Evolutionary conservation across 2,329 filamentous ascomycete species (phyloP), one percentile per base, ranked within the genome.

Genomic region (Fusarium drepaniforme): DNA sequence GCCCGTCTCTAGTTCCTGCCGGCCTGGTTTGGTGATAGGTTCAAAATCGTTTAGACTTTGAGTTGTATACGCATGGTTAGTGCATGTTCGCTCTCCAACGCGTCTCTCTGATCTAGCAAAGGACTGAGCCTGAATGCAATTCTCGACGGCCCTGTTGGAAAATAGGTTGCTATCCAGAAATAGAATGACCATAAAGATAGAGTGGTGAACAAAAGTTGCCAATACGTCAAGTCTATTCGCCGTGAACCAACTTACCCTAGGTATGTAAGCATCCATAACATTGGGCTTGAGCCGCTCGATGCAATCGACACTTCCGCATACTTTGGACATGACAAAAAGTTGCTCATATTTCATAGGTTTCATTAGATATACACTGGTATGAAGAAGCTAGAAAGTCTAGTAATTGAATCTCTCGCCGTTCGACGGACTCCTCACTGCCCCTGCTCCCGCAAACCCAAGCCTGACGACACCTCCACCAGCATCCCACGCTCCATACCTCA

Each of bases 401-500:
- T 75, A 77, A 46, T 66, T 68, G 8, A 77, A 77, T 21, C 72
- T 70, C 25, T 77, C 76, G 0, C 76, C 75, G 6, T 71, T 77
- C 3, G 62, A 66, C 3, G 75, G 75, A 33, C 64, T 73, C 0
- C 76, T 75, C 11, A 77, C 70, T 2, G 70, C 33, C 0, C 59
- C 66, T 21, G 70, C 75, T 12, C 67, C 67, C 3, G 74, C 72
- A 49, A 78, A 78, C 0, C 75, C 76, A 33, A 78, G 74, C n/a
- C 74, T 70, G 0, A 76, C 53, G 1, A 68, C 62, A 3, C 76
- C 76, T 58, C 76, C 69, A 11, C 64, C 56, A 40, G 74, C 72
- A 18, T 78, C 75, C 64, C 72, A 76, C 3, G 74, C 76, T n/a
- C 75, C 76, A 8, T 78, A 78, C 11, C 70, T 68, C 8, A 78